Percentiles rank a stretch among this genome's conserved stretches.
Evolutionary conservation across 2,329 filamentous ascomycete genomes (phyloP).

Genomic region (Aspergillus oerlinghausenensis): DNA sequence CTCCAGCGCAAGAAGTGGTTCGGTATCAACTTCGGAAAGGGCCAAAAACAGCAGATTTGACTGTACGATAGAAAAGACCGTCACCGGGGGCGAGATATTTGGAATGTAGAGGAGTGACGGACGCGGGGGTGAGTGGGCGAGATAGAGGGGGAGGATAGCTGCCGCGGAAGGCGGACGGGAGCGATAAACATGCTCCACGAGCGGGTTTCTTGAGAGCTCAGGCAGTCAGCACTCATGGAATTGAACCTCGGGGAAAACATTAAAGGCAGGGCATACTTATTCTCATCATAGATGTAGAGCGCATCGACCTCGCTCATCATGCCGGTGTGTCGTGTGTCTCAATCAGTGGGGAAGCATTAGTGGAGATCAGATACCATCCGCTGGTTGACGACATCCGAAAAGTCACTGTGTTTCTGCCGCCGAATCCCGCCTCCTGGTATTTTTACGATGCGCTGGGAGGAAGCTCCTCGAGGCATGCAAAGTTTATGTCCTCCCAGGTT

Average conservation of each 20-base stretch:
- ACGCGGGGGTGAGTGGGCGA: constrained; percentile 72
- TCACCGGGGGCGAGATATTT: constrained; percentile 75
- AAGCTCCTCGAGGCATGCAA: not conserved
- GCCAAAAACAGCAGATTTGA: constrained; percentile 82
- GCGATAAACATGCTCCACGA: constrained; percentile 86
- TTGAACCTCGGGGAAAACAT: not conserved
- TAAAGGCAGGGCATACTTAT: constrained; percentile 59
- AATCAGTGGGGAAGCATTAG: constrained; percentile 17
- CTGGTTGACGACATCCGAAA: not conserved
- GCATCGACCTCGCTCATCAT: constrained; percentile 88
- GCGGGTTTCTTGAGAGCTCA: constrained; percentile 60
- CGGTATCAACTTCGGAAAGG: constrained; percentile 78
- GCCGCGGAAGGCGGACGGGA: constrained; percentile 72
- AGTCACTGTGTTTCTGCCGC: constrained; percentile 28
- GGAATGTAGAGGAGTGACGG: constrained; percentile 83
- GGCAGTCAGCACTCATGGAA: constrained; percentile 12
- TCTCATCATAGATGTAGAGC: constrained; percentile 94
- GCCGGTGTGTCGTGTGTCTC: constrained; percentile 21
- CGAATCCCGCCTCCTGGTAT: constrained; percentile 22
- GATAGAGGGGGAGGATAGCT: constrained; percentile 78
- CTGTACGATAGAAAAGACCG: constrained; percentile 84
- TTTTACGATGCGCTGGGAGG: not conserved
- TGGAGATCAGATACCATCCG: not conserved
- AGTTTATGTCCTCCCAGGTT: not conserved
- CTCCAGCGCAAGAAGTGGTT: constrained; percentile 85